These are phyloP conservation scores for Cucurbita ficifolia DNA, from an alignment of 306 rosid species.

Conservation along the genomic window DNA sequence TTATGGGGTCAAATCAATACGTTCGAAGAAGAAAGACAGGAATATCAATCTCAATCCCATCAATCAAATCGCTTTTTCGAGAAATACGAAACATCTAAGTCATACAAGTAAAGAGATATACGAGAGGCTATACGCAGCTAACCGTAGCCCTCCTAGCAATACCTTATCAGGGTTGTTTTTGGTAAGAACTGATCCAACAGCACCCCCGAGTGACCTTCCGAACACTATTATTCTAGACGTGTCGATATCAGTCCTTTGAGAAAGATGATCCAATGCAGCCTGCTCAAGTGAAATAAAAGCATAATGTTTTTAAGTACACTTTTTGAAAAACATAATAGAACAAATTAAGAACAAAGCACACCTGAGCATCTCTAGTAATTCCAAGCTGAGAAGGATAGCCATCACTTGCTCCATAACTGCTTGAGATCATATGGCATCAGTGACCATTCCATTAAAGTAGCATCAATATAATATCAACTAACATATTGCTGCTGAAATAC, in stretches of 20 bases:
- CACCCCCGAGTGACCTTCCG: slow-evolving; percentile 99
- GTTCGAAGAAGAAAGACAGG: too few species aligned
- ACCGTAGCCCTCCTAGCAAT: not conserved
- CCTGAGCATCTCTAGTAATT: slow-evolving; percentile 89
- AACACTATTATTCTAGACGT: slow-evolving; percentile 78
- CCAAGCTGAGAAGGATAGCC: slow-evolving; percentile 98
- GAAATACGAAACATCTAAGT: too few species aligned
- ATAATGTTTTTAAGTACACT: not conserved
- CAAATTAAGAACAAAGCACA: slow-evolving; percentile 11
- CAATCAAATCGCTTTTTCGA: too few species aligned
- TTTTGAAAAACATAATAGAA: not conserved
- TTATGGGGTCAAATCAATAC: too few species aligned
- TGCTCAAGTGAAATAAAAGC: slow-evolving; percentile 15
- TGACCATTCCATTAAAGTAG: slow-evolving; percentile 13
- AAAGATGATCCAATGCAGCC: slow-evolving; percentile 98
- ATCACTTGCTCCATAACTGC: slow-evolving; percentile 94
- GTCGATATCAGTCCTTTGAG: slow-evolving; percentile 84
- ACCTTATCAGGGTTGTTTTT: slow-evolving; percentile 92
- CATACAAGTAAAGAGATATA: not conserved
- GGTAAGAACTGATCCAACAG: slow-evolving; percentile 86
- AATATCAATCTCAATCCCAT: too few species aligned
- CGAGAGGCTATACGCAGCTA: not conserved
- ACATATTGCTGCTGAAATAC: not conserved
- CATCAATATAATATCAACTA: not conserved
- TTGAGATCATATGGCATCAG: slow-evolving; percentile 9